Conservation (phyloP, 164 flowering plant species). For the Vitis amurensis region DNA sequence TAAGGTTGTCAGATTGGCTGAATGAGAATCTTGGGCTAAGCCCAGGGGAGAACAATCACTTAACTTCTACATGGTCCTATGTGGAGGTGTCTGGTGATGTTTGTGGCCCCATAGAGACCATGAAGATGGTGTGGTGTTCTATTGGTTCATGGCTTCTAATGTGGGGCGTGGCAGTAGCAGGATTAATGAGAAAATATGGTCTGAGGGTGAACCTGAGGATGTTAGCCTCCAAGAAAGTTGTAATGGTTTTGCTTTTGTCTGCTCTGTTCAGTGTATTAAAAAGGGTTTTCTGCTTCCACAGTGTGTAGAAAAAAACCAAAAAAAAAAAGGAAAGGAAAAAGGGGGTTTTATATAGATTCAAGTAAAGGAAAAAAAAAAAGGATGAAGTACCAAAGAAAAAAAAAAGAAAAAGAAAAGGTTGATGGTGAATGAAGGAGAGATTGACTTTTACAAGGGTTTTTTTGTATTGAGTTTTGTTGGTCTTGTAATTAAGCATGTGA, state of each 20-base stretch:
- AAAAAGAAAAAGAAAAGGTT: no score
- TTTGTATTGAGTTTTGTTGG: no score
- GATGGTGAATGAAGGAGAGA: no score
- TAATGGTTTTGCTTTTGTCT: constrained; percentile 39
- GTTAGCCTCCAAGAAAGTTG: constrained; percentile 73
- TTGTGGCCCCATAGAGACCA: constrained; percentile 41
- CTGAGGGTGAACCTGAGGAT: constrained; percentile 70
- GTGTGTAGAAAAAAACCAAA: background rate
- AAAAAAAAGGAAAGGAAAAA: background rate
- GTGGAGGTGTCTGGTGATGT: constrained; percentile 46
- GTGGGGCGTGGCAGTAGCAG: constrained; percentile 25
- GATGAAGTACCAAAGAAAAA: no score
- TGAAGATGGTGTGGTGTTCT: constrained; percentile 36
- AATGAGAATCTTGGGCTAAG: constrained; percentile 65
- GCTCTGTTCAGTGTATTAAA: constrained; percentile 32
- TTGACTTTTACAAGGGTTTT: no score
- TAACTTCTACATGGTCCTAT: constrained; percentile 27
- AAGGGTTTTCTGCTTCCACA: constrained; percentile 31
- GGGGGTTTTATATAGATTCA: background rate
- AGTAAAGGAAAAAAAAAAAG: no score
- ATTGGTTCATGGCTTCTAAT: constrained; percentile 43
- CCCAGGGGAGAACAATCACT: constrained; percentile 20
- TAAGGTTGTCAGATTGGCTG: constrained; percentile 56
- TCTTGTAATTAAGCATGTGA: no score
- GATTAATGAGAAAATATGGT: constrained; percentile 55